A percentile compares a stretch with the other conserved stretches of the same genome.
Conservation (phyloP, 2,329 filamentous ascomycete species). For the Atkinsonella hypoxylon region DNA sequence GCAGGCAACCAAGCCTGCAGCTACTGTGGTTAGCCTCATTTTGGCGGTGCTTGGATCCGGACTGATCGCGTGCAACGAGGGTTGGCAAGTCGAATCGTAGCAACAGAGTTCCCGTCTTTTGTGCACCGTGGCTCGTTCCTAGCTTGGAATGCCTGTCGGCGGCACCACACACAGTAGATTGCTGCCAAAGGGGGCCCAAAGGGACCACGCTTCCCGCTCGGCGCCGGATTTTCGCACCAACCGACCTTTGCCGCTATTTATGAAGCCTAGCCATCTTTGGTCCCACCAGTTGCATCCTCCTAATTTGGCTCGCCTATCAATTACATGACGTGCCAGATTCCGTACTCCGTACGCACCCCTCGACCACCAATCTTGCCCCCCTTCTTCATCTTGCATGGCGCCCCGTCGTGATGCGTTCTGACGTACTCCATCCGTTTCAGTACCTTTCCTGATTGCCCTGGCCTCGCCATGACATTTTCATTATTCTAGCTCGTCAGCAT, state of each 20-base stretch:
- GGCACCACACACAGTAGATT: background rate
- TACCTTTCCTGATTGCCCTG: background rate
- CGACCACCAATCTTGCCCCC: background rate
- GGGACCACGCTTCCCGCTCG: constrained; percentile 11
- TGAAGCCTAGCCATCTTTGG: background rate
- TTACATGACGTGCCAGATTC: constrained; percentile 2
- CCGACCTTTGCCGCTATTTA: constrained; percentile 11
- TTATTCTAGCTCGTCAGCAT: background rate
- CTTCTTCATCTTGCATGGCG: background rate
- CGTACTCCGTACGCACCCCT: background rate
- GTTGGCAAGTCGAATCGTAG: constrained; percentile 5
- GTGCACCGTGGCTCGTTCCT: constrained; percentile 5
- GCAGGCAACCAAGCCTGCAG: constrained; percentile 59
- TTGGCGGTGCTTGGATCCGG: constrained; percentile 17
- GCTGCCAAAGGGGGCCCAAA: constrained; percentile 2
- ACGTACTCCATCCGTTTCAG: background rate
- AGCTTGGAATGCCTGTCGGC: background rate
- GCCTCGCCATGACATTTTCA: background rate
- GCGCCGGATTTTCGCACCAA: constrained; percentile 12
- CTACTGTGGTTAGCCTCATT: constrained; percentile 55
- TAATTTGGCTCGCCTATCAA: constrained; percentile 1
- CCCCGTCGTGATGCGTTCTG: background rate
- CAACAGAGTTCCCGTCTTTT: background rate
- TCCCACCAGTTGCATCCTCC: background rate
- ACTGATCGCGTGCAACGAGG: constrained; percentile 16